Conservation (phyloP, 2,329 filamentous ascomycete genomes). For the Claviceps purpurea region DNA sequence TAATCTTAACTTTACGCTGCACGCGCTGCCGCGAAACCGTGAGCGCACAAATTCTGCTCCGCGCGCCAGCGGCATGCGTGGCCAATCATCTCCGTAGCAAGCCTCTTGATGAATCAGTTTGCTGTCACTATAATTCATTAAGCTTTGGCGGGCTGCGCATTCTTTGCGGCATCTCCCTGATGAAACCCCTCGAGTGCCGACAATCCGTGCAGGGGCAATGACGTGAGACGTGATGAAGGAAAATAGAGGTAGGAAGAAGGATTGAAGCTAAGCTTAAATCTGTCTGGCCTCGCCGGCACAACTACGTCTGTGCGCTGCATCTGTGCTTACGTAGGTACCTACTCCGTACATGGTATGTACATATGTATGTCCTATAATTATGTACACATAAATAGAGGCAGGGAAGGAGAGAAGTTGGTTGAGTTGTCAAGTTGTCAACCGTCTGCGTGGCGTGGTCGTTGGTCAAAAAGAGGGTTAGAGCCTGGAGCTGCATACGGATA, state of each 20-base stretch:
- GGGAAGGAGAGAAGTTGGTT: too few relatives aligned
- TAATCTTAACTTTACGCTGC: background rate
- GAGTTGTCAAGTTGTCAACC: too few relatives aligned
- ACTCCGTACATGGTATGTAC: too few relatives aligned
- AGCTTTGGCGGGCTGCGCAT: background rate
- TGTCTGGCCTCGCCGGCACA: background rate
- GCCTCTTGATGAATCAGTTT: background rate
- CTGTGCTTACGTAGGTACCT: too few relatives aligned
- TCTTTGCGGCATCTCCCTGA: background rate
- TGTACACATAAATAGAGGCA: too few relatives aligned
- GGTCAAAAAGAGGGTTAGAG: too few relatives aligned
- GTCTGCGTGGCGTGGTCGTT: too few relatives aligned
- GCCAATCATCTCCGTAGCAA: background rate
- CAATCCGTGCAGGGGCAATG: background rate
- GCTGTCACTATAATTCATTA: background rate
- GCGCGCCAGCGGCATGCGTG: background rate
- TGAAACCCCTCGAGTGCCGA: too few relatives aligned
- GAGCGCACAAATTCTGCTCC: too few relatives aligned
- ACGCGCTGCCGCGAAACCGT: too few relatives aligned
- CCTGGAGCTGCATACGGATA: too few relatives aligned
- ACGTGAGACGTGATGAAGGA: background rate
- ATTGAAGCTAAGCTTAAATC: slow-evolving; percentile 10
- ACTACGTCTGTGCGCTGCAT: background rate
- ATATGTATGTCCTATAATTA: too few relatives aligned
- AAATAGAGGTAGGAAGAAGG: slow-evolving; percentile 2